Percentiles rank a stretch among this genome's conserved stretches.
phyloP scores from a whole-genome alignment of 352 stramenopile genomes.

The Thalassiosira exigua region DNA sequence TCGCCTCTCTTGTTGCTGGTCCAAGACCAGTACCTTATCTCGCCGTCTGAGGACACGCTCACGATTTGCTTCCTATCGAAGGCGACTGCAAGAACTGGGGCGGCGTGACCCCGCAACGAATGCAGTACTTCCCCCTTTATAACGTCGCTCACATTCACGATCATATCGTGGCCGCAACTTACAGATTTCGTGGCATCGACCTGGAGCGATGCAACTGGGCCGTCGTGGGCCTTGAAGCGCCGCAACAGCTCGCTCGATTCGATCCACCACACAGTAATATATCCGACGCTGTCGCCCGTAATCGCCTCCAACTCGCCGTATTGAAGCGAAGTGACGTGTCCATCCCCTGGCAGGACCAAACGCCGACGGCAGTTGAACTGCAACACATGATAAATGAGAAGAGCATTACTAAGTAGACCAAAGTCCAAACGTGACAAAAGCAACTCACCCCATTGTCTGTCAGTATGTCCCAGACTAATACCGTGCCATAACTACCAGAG shows the following conservation, averaged over 20 bases:
- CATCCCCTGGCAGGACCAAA: conserved; percentile 34
- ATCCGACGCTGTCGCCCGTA: conserved; percentile 67
- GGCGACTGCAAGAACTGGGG: conserved; percentile 60
- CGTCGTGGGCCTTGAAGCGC: conserved; percentile 68
- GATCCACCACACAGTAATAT: conserved; percentile 76
- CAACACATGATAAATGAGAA: conserved; percentile 3
- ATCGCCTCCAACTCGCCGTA: conserved; percentile 78
- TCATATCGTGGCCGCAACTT: conserved; percentile 62
- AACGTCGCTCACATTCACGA: conserved; percentile 74
- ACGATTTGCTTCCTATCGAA: conserved; percentile 76
- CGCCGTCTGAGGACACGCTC: conserved; percentile 49
- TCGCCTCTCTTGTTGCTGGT: too few species aligned
- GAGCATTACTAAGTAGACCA: background rate
- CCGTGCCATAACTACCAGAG: conserved; percentile 48
- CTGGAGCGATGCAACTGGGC: conserved; percentile 68
- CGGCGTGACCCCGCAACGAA: conserved; percentile 70
- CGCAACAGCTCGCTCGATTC: conserved; percentile 69
- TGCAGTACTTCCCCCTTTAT: conserved; percentile 69
- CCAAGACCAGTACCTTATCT: conserved; percentile 48
- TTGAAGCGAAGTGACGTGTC: conserved; percentile 65
- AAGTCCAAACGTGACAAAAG: background rate
- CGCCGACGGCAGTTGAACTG: conserved; percentile 31
- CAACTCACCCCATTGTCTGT: conserved; percentile 16
- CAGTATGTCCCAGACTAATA: conserved; percentile 56
- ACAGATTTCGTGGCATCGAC: conserved; percentile 82